phyloP scores from a whole-genome alignment of 2,329 filamentous ascomycete species.

The Cladosporium sp. region DNA sequence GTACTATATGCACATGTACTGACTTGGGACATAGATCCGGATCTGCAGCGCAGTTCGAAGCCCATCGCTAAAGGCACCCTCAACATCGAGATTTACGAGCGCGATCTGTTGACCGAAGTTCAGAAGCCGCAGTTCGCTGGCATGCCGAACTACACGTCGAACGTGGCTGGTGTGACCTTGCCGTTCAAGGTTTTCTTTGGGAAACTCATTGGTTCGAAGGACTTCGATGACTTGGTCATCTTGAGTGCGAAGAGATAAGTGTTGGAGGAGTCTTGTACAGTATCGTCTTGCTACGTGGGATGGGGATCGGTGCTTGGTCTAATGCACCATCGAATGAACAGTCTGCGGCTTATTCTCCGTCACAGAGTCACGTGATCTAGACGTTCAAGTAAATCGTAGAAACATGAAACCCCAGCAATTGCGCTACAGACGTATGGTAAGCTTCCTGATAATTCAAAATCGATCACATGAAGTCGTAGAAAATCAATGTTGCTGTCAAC shows the following conservation, averaged over 20 bases:
- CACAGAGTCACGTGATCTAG: slow-evolving; percentile 7
- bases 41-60: slow-evolving; percentile 27
- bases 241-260: slow-evolving; percentile 25
- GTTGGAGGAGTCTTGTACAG: background rate
- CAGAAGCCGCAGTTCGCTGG: slow-evolving; percentile 22
- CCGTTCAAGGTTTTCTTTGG: slow-evolving; percentile 25
- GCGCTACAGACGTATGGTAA: background rate
- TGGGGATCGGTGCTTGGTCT: background rate
- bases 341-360: background rate
- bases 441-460: background rate
- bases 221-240: slow-evolving; percentile 26
- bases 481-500: background rate
- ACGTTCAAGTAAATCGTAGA: background rate
- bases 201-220: slow-evolving; percentile 19
- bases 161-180: slow-evolving; percentile 28
- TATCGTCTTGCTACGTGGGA: background rate
- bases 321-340: background rate
- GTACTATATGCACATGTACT: background rate
- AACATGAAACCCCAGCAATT: background rate
- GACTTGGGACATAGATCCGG: slow-evolving; percentile 22
- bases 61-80: slow-evolving; percentile 22
- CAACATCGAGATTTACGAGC: slow-evolving; percentile 27
- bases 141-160: slow-evolving; percentile 26
- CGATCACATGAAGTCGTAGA: background rate
- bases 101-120: slow-evolving; percentile 25